Percentiles rank a stretch among this genome's conserved stretches.
These are phyloP conservation scores for Peronospora belbahrii DNA, from an alignment of 352 stramenopile species.

Conservation along the genomic window DNA sequence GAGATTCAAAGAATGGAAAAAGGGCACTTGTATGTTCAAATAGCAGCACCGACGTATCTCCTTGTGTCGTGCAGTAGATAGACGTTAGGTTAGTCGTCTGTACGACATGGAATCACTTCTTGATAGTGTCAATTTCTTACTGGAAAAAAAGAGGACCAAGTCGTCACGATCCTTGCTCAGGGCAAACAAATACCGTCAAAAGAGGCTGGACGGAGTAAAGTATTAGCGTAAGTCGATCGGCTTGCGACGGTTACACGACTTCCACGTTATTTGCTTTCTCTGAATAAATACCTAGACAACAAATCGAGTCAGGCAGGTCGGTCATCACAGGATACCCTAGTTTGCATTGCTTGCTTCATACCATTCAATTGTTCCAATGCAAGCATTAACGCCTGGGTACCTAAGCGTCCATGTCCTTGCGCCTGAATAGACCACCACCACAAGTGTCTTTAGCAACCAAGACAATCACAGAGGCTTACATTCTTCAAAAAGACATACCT, in stretches of 20 bases:
- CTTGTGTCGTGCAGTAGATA: neutral
- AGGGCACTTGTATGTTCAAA: slow-evolving; percentile 1
- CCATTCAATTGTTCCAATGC: slow-evolving; percentile 84
- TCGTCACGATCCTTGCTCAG: neutral
- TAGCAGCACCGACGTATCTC: neutral
- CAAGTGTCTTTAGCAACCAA: slow-evolving; percentile 2
- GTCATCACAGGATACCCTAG: neutral
- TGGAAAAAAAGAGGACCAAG: slow-evolving; percentile 12
- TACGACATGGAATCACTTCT: neutral
- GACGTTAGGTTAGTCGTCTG: neutral
- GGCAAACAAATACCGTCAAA: neutral
- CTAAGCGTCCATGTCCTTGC: slow-evolving; percentile 69
- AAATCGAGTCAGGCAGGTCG: slow-evolving; percentile 1
- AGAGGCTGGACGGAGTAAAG: no score
- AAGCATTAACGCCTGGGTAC: slow-evolving; percentile 82
- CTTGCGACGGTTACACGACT: slow-evolving; percentile 21
- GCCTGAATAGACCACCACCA: slow-evolving; percentile 28
- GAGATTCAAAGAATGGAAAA: slow-evolving; percentile 7
- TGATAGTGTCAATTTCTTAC: neutral
- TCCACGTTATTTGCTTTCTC: slow-evolving; percentile 36
- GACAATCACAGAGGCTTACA: neutral
- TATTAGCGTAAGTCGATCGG: neutral
- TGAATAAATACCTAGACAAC: slow-evolving; percentile 34
- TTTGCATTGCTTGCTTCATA: slow-evolving; percentile 23
- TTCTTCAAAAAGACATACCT: slow-evolving; percentile 29